A percentile compares a stretch with the other conserved stretches of the same genome.
Conservation (phyloP, 169 alveolate species). For the Plasmodium chabaudi region DNA sequence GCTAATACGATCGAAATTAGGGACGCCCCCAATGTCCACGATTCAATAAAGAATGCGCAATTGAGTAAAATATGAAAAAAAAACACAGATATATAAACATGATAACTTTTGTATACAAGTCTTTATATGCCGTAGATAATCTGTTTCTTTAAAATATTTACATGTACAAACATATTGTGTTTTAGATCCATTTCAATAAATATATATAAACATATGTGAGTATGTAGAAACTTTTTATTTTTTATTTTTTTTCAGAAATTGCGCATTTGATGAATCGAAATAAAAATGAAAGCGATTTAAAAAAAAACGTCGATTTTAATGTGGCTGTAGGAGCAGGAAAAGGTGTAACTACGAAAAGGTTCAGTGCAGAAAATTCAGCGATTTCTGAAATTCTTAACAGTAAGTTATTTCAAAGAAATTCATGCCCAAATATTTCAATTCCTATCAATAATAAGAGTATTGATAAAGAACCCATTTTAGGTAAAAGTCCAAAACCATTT, state of each 20-base stretch:
- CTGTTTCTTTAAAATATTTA: slow-evolving; percentile 6
- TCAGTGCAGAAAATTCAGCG: slow-evolving; percentile 28
- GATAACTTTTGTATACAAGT: not conserved
- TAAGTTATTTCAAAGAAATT: slow-evolving; percentile 27
- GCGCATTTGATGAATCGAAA: slow-evolving; percentile 28
- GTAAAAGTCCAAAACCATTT: slow-evolving; percentile 24
- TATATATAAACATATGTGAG: not conserved
- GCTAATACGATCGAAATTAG: slow-evolving; percentile 7
- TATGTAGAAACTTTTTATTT: not conserved
- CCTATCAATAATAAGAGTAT: slow-evolving; percentile 10
- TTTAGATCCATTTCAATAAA: slow-evolving; percentile 11
- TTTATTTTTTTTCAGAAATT: slow-evolving; percentile 12
- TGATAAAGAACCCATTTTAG: slow-evolving; percentile 13
- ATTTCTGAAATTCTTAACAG: slow-evolving; percentile 41
- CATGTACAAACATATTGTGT: not conserved
- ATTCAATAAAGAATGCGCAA: slow-evolving; percentile 43
- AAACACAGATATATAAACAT: not conserved
- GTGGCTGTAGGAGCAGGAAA: not conserved
- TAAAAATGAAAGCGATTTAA: slow-evolving; percentile 11
- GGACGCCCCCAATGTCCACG: slow-evolving; percentile 21
- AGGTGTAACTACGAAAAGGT: not conserved
- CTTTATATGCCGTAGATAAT: no score
- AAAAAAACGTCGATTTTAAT: slow-evolving; percentile 35
- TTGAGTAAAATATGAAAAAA: slow-evolving; percentile 32
- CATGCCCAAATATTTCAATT: not conserved